Base-by-base conservation (phyloP, 1,284 basidiomycete genomes). In the Malassezia arunalokei region DNA sequence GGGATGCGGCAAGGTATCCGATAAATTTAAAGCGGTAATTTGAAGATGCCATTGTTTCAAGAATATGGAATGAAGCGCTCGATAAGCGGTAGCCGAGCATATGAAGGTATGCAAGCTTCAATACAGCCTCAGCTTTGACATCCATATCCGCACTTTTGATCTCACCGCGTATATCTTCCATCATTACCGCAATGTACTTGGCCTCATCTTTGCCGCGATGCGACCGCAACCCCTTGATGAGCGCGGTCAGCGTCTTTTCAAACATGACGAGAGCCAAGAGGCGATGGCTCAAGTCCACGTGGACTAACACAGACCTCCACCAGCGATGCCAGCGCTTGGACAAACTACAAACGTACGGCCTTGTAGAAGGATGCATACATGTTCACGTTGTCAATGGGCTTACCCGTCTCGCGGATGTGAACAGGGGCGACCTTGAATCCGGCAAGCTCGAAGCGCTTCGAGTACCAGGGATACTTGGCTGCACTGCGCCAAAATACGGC, bases 21-120 rank as follows among this genome's bases (percentile, higher is more conserved):
- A 96, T 84, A 38, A 83, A 83, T 78, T 99, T 99, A 62, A 94
- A 79, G 75, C 96, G 89, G 64, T 85, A 83, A 65, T 83, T 83
- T 2, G 85, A 78, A 2, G 87, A 90, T 29, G 89, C 91, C 94
- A 98, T 98, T 67, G 92, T 87, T 71, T 99, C 94, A 11, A 98
- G 84, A 52, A 99, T 86, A 74, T 94, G 84, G 76, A 52, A 76
- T 70, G 33, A 76, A 9, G 77, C 77, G 32, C 76, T 70, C 6
- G 76, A 67, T 20, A 77, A 72, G 3, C 76, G 75, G 55, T 78
- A 77, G 39, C 88, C 88, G 12, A 92, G 75, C 89, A 92, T 92
- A 66, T 91, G 87, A 60, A 92, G 82, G 76, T 96, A 99, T 67
- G 87, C 89, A 59, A 96, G 82, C 76, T 99, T 99, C 71, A 98